Percentiles rank a stretch among this genome's conserved stretches.
Conservation (phyloP, 164 flowering plant species). For the Protea cynaroides region DNA sequence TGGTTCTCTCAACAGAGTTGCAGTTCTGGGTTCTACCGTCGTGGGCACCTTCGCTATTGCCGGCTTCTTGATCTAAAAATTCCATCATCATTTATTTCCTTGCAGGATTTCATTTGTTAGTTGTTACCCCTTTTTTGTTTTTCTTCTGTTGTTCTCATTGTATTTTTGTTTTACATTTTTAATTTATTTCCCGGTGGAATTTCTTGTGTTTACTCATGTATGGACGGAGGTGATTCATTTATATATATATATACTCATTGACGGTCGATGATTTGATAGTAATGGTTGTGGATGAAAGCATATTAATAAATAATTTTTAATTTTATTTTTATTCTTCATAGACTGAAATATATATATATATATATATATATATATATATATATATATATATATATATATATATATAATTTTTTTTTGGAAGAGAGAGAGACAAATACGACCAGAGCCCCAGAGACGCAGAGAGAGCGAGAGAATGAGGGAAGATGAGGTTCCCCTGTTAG, state of each 20-base stretch:
- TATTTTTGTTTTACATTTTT: neutral
- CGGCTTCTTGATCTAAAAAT: conserved; percentile 9
- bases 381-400: too few relatives aligned
- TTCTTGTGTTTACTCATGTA: neutral
- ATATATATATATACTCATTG: neutral
- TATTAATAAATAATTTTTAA: too few relatives aligned
- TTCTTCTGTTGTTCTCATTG: neutral
- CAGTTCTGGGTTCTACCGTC: conserved; percentile 4
- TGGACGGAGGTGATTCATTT: neutral
- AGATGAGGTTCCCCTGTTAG: neutral
- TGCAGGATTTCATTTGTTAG: neutral
- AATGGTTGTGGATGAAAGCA: neutral
- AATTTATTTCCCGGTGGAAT: too few relatives aligned
- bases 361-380: too few relatives aligned
- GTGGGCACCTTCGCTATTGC: conserved; percentile 10
- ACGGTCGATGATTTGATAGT: neutral
- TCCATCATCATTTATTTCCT: neutral
- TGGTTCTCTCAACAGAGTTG: conserved; percentile 12
- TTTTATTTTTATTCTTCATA: too few relatives aligned
- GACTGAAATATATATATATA: too few relatives aligned
- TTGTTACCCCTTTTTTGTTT: neutral
- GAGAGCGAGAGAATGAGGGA: too few relatives aligned
- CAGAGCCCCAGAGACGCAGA: too few relatives aligned
- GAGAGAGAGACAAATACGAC: too few relatives aligned
- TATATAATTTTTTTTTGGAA: too few relatives aligned